Conservation (phyloP, 768 basidiomycete genomes). For the Antrodiella citrinella region DNA sequence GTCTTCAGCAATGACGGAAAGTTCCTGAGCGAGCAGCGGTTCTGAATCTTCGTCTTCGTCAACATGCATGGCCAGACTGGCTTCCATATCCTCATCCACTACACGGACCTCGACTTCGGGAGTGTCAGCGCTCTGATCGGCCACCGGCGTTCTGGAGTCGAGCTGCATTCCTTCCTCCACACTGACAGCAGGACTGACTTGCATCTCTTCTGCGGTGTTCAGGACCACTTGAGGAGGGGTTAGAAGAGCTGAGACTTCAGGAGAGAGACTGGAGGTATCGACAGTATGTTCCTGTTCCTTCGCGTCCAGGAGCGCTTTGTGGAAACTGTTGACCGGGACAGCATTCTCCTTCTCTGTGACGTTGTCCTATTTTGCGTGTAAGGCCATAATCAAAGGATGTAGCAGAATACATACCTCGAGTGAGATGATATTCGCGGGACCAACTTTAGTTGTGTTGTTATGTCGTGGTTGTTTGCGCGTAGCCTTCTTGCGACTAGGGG, state of each 20-base stretch:
- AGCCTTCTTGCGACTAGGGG: constrained; percentile 67
- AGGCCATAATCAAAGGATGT: not conserved
- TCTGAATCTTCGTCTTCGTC: not conserved
- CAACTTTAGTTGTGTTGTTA: constrained; percentile 38
- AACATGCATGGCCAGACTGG: not conserved
- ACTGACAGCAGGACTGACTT: not conserved
- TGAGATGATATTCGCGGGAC: constrained; percentile 30
- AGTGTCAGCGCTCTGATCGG: not conserved
- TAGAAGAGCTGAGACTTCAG: not conserved
- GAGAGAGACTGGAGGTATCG: not conserved
- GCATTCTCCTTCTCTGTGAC: constrained; percentile 30
- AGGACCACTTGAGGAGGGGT: not conserved
- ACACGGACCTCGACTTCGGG: not conserved
- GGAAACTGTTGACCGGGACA: constrained; percentile 38
- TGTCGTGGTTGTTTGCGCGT: constrained; percentile 42
- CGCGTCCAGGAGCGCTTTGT: constrained; percentile 30
- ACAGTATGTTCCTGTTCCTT: constrained; percentile 1
- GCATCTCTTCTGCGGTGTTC: not conserved
- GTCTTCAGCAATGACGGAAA: constrained; percentile 68
- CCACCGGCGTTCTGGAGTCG: not conserved
- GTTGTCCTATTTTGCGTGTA: constrained; percentile 24
- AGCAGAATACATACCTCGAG: constrained; percentile 33
- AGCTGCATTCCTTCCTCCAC: not conserved
- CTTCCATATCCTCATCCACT: not conserved
- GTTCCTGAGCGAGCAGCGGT: constrained; percentile 20